phyloP scores from a whole-genome alignment of 1,284 basidiomycete genomes.

The Tilletia walkeri region DNA sequence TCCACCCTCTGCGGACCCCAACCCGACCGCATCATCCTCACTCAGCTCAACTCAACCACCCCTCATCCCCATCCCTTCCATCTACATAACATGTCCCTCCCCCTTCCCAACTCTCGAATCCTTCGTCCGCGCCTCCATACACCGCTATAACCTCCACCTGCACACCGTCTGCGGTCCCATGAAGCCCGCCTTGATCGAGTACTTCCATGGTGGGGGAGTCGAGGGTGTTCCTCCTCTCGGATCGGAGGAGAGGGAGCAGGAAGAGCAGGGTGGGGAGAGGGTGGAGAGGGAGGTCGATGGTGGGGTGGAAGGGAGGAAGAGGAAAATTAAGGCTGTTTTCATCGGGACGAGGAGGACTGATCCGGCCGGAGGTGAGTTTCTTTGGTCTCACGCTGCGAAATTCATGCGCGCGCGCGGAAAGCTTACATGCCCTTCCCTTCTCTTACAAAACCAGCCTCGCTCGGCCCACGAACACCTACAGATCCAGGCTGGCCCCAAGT shows the following conservation, averaged over 20 bases:
- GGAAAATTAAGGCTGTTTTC: slow-evolving; percentile 69
- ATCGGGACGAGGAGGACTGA: slow-evolving; percentile 71
- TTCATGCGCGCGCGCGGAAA: too few relatives aligned
- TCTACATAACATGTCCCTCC: slow-evolving; percentile 86
- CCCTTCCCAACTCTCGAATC: slow-evolving; percentile 80
- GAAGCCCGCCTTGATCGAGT: slow-evolving; percentile 74
- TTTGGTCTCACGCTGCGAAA: neutral
- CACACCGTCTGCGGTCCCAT: slow-evolving; percentile 76
- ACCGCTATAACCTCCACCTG: slow-evolving; percentile 75
- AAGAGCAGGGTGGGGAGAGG: neutral
- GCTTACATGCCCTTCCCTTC: neutral
- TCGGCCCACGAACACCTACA: slow-evolving; percentile 57
- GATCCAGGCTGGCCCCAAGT: slow-evolving; percentile 85
- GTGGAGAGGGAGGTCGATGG: slow-evolving; percentile 17
- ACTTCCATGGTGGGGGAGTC: slow-evolving; percentile 61
- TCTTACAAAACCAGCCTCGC: neutral
- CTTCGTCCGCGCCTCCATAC: slow-evolving; percentile 66
- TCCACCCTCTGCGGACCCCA: neutral
- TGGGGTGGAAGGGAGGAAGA: neutral
- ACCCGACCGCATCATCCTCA: slow-evolving; percentile 42
- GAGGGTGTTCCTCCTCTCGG: slow-evolving; percentile 15
- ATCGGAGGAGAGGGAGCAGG: neutral
- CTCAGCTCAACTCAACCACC: neutral
- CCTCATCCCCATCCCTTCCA: slow-evolving; percentile 64
- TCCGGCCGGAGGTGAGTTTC: slow-evolving; percentile 17